Evolutionary conservation across 78 protist genomes (phyloP).

Genomic region (Dictyostelium discoideum): dicty_2.7 NC_007090.3:2342001-2342500

Average conservation of each 20-base stretch:
- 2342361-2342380: background rate
- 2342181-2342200: constrained; percentile 31
- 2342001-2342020: constrained; percentile 98
- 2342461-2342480: constrained; percentile 49
- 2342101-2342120: constrained; percentile 96
- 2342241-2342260: background rate
- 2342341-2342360: background rate
- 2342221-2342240: background rate
- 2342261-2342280: constrained; percentile 5
- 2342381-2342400: too few relatives aligned
- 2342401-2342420: background rate
- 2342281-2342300: constrained; percentile 37
- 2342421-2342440: constrained; percentile 12
- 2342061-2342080: constrained; percentile 92
- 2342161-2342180: constrained; percentile 92
- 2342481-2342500: constrained; percentile 70
- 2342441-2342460: constrained; percentile 38
- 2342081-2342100: constrained; percentile 97
- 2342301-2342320: constrained; percentile 28
- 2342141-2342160: constrained; percentile 95
- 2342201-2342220: background rate
- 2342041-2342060: constrained; percentile 98
- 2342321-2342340: constrained; percentile 18
- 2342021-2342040: constrained; percentile 99
- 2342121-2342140: constrained; percentile 86